Evolutionary conservation across 768 basidiomycete genomes (phyloP).

Genomic region (Leccinellum albellum): DNA sequence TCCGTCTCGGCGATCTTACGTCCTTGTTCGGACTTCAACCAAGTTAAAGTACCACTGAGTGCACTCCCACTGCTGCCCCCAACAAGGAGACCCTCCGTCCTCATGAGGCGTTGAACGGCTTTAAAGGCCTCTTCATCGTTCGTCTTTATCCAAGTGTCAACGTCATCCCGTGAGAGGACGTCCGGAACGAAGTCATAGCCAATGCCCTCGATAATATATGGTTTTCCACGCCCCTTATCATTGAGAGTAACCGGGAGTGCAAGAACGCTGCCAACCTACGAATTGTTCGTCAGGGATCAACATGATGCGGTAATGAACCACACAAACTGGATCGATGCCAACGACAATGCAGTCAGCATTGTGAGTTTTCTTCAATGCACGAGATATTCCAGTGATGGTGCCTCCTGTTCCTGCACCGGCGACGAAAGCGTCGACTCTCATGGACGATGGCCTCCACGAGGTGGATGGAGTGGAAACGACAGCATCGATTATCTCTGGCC

Average conservation of each 20-base stretch:
- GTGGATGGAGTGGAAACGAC: slow-evolving; percentile 65
- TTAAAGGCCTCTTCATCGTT: slow-evolving; percentile 77
- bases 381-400: slow-evolving; percentile 84
- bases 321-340: slow-evolving; percentile 85
- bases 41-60: slow-evolving; percentile 70
- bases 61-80: slow-evolving; percentile 93
- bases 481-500: slow-evolving; percentile 86
- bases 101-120: slow-evolving; percentile 72
- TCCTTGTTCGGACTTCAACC: slow-evolving; percentile 73
- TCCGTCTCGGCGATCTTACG: slow-evolving; percentile 54
- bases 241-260: slow-evolving; percentile 70
- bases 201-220: slow-evolving; percentile 92
- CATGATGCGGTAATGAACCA: neutral
- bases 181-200: slow-evolving; percentile 93
- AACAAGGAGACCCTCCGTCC: slow-evolving; percentile 82
- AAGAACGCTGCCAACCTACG: slow-evolving; percentile 84
- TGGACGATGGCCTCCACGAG: slow-evolving; percentile 52
- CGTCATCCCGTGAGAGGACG: slow-evolving; percentile 66
- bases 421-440: slow-evolving; percentile 76
- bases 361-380: slow-evolving; percentile 74
- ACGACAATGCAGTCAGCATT: slow-evolving; percentile 72
- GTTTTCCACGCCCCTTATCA: slow-evolving; percentile 35
- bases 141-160: slow-evolving; percentile 86
- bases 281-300: slow-evolving; percentile 7
- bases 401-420: slow-evolving; percentile 94